Evolutionary conservation across 2,329 filamentous ascomycete genomes (phyloP).

Genomic region (Capronia epimyces): DNA sequence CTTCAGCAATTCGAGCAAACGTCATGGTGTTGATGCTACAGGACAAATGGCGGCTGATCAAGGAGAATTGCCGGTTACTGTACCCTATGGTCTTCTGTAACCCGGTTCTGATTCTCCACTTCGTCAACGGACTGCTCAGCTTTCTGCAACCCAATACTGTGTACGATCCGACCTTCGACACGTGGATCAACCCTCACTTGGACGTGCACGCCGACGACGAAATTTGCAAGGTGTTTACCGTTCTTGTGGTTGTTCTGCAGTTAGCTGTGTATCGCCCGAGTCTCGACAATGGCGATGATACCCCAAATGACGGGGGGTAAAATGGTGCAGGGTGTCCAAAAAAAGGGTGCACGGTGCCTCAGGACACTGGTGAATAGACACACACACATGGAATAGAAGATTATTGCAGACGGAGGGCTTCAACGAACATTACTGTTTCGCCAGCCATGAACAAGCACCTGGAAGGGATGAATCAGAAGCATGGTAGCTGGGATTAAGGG

Average conservation of each 20-base stretch:
- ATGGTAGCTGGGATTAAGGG: constrained; percentile 5
- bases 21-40: not conserved
- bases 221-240: constrained; percentile 39
- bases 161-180: constrained; percentile 29
- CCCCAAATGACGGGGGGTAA: not conserved
- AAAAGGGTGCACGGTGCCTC: not conserved
- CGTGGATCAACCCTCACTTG: constrained; percentile 32
- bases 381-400: not conserved
- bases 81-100: constrained; percentile 38
- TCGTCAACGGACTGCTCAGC: constrained; percentile 38
- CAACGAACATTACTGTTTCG: not conserved
- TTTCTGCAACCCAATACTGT: constrained; percentile 33
- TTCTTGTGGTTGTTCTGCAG: constrained; percentile 37
- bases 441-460: not conserved
- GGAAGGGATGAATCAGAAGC: not conserved
- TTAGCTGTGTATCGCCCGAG: constrained; percentile 25
- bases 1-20: not conserved
- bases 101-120: constrained; percentile 37
- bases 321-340: not conserved
- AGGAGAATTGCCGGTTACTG: constrained; percentile 27
- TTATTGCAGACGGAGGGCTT: not conserved
- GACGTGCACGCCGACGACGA: constrained; percentile 37
- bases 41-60: constrained; percentile 8
- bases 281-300: not conserved
- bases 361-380: not conserved